phyloP scores from a whole-genome alignment of 805 yeast species.

The Trichomonascus vanleenenianus region DNA sequence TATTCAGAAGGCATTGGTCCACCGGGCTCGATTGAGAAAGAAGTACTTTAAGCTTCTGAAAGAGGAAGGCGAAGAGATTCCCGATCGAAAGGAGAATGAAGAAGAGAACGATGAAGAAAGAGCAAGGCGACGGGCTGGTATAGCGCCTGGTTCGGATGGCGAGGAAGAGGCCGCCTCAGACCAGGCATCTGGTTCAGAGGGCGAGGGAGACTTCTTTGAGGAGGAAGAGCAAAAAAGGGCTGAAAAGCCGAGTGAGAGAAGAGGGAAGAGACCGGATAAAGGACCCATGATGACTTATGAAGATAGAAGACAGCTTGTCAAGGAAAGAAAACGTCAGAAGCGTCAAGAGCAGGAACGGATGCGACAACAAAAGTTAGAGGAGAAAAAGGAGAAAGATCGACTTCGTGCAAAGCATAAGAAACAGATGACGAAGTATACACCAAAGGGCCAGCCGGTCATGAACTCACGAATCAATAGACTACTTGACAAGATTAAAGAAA shows the following conservation, averaged over 20 bases:
- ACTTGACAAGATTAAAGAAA: slow-evolving; percentile 59
- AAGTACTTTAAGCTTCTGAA: slow-evolving; percentile 69
- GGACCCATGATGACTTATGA: slow-evolving; percentile 22
- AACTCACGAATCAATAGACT: slow-evolving; percentile 78
- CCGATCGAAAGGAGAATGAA: slow-evolving; percentile 25
- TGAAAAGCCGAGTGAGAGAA: slow-evolving; percentile 15
- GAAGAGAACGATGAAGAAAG: slow-evolving; percentile 15
- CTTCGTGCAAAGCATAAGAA: slow-evolving; percentile 41
- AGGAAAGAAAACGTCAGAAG: slow-evolving; percentile 29
- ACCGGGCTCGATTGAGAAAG: slow-evolving; percentile 73
- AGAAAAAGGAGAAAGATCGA: slow-evolving; percentile 31
- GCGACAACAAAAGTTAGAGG: slow-evolving; percentile 33
- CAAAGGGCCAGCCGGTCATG: slow-evolving; percentile 81
- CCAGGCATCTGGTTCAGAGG: background rate
- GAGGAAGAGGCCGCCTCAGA: slow-evolving; percentile 16
- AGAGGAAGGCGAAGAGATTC: slow-evolving; percentile 57
- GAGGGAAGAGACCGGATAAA: background rate
- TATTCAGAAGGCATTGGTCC: slow-evolving; percentile 67
- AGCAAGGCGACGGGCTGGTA: slow-evolving; percentile 9
- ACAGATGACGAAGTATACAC: slow-evolving; percentile 46
- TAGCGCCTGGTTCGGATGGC: slow-evolving; percentile 2
- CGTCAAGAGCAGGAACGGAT: slow-evolving; percentile 35
- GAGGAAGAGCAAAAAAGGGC: slow-evolving; percentile 16
- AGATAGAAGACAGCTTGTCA: slow-evolving; percentile 32
- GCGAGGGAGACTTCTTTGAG: slow-evolving; percentile 7